phyloP scores from a whole-genome alignment of 2,329 filamentous ascomycete genomes.

The Shiraia sp. region DNA sequence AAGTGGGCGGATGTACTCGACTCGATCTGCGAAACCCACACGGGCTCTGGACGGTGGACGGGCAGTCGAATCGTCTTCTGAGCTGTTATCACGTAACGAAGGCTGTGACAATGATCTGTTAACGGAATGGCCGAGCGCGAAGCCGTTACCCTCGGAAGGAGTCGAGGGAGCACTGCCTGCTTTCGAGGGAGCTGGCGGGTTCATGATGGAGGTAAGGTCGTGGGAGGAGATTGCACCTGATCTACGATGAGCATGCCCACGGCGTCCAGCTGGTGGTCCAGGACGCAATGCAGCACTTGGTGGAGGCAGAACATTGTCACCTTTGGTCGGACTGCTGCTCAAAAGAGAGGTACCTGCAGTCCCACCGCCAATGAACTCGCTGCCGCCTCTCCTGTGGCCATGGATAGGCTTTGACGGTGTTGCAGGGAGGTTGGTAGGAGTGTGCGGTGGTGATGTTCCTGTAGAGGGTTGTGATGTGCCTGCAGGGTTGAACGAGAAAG shows the following conservation, averaged over 20 bases:
- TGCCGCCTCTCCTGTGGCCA: constrained; percentile 73
- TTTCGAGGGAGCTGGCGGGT: constrained; percentile 58
- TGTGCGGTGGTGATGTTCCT: constrained; percentile 42
- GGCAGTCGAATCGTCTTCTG: constrained; percentile 34
- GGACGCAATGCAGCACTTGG: constrained; percentile 56
- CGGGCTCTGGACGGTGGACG: constrained; percentile 59
- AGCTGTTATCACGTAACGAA: constrained; percentile 30
- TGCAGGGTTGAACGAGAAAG: constrained; percentile 55
- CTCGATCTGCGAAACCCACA: constrained; percentile 81
- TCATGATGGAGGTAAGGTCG: constrained; percentile 73
- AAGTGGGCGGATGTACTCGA: constrained; percentile 82
- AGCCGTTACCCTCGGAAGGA: constrained; percentile 55
- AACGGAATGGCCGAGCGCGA: constrained; percentile 38
- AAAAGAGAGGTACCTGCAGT: constrained; percentile 56
- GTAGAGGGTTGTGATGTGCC: constrained; percentile 38
- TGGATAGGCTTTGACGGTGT: constrained; percentile 61
- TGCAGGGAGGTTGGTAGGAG: constrained; percentile 42
- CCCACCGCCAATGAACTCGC: constrained; percentile 80
- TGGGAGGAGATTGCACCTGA: constrained; percentile 82
- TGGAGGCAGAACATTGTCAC: constrained; percentile 61
- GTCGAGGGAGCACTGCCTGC: constrained; percentile 69
- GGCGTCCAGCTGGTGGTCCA: constrained; percentile 57
- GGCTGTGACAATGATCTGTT: constrained; percentile 48
- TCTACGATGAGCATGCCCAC: constrained; percentile 78
- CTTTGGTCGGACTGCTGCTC: constrained; percentile 72